Percentiles rank a stretch among this genome's conserved stretches.
These are phyloP conservation scores for Macrolepiota albuminosa DNA, from an alignment of 768 basidiomycete genomes.

Conservation along the genomic window DNA sequence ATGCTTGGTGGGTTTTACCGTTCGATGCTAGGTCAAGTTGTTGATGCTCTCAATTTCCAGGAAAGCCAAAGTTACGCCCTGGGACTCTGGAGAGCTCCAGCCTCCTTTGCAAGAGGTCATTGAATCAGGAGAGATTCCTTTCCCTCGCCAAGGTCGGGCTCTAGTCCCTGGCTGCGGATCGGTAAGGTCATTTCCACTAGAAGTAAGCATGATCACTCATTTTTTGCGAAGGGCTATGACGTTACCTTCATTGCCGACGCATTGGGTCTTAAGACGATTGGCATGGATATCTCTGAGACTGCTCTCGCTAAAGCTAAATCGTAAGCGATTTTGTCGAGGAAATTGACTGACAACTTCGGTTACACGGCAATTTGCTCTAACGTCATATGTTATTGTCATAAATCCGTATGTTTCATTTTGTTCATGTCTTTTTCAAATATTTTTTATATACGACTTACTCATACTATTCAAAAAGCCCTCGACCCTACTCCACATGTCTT, in stretches of 20 bases:
- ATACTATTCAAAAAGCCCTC: no score
- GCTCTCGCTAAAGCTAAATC: conserved; percentile 45
- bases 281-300: conserved; percentile 52
- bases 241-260: conserved; percentile 46
- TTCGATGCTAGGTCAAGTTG: not conserved
- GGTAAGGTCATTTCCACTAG: conserved; percentile 17
- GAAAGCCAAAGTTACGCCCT: conserved; percentile 30
- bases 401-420: no score
- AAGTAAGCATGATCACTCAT: not conserved
- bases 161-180: conserved; percentile 46
- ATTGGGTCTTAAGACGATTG: conserved; percentile 43
- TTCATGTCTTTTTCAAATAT: no score
- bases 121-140: conserved; percentile 35
- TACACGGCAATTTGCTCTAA: no score
- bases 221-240: conserved; percentile 54
- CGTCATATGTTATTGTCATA: no score
- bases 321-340: no score
- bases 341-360: no score
- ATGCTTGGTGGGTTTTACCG: conserved; percentile 19
- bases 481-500: no score
- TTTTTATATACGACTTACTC: no score
- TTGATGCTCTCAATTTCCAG: conserved; percentile 20
- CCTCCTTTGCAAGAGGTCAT: conserved; percentile 52
- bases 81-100: conserved; percentile 38
- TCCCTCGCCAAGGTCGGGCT: conserved; percentile 35